A percentile compares a stretch with the other conserved stretches of the same genome.
phyloP scores from a whole-genome alignment of 2,329 filamentous ascomycete species.

The Huntiella abstrusa region DNA sequence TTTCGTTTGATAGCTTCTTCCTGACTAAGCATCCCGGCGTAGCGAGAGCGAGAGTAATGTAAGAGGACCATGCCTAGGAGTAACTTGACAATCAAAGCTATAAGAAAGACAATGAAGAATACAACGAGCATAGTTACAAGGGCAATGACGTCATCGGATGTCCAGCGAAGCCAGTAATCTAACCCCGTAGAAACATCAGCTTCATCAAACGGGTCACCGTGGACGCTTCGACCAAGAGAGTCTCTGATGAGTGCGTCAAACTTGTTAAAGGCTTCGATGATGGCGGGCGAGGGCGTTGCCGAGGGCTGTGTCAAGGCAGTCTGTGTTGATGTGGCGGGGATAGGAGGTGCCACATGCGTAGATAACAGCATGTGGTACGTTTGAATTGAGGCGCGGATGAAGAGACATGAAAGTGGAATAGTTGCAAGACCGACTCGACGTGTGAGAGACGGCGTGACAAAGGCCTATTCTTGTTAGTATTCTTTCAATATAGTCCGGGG shows the following conservation, averaged over 20 bases:
- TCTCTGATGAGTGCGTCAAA: slow-evolving; percentile 59
- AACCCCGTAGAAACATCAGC: slow-evolving; percentile 16
- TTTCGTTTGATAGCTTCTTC: background rate
- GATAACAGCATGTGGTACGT: slow-evolving; percentile 97
- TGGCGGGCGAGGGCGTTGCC: slow-evolving; percentile 48
- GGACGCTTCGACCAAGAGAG: slow-evolving; percentile 56
- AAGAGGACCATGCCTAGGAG: slow-evolving; percentile 76
- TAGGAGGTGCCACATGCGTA: slow-evolving; percentile 60
- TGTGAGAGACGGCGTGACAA: slow-evolving; percentile 75
- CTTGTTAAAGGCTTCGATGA: slow-evolving; percentile 58
- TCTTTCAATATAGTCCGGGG: background rate
- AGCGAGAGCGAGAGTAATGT: slow-evolving; percentile 59
- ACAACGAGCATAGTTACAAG: slow-evolving; percentile 67
- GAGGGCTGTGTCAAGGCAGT: slow-evolving; percentile 48
- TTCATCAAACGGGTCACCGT: slow-evolving; percentile 25
- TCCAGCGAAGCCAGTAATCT: slow-evolving; percentile 35
- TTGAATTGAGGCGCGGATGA: slow-evolving; percentile 84
- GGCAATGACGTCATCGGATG: slow-evolving; percentile 55
- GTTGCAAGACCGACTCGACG: slow-evolving; percentile 79
- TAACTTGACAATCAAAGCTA: slow-evolving; percentile 69
- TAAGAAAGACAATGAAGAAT: slow-evolving; percentile 67
- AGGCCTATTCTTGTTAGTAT: slow-evolving; percentile 38
- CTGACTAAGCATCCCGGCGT: slow-evolving; percentile 43
- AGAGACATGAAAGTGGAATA: slow-evolving; percentile 81
- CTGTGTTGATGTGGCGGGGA: slow-evolving; percentile 39